Base-by-base conservation (phyloP, 2,329 filamentous ascomycete genomes). In the Thielaviopsis punctulata region DNA sequence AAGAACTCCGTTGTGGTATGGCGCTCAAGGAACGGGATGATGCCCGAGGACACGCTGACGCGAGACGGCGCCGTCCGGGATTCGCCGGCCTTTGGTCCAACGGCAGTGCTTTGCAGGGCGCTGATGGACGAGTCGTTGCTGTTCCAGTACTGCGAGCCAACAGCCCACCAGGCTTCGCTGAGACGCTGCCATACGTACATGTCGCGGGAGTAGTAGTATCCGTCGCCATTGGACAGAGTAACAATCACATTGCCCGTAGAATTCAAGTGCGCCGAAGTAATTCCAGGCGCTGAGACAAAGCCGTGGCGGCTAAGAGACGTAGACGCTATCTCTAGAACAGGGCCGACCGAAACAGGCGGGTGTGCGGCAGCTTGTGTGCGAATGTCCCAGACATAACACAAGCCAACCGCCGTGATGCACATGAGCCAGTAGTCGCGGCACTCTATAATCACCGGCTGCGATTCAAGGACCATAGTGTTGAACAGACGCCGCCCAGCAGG, bases 111-210 rank as follows among this genome's bases (percentile, higher is more conserved):
- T 58, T 87, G 81, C 36, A 95, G 67, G 49, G 88, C 85, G 47
- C 84, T 82, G 51, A 95, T 80, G 0, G 88, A 88, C 1, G 87
- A 88, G 61, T 95, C 92, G 51, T 88, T 94, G 1, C 88, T 93
- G 65, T 98, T 96, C 93, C 92, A 98, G 65, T 98, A 98, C 63
- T 98, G 92, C 59, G 86, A 94, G 18, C 89, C 89, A 0, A 96
- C 88, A 0, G 90, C 90, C 88, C 92, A 98, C 92, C 92, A 98
- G 1, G 86, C 77, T 63, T 98, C 93, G 2, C 88, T 94, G n/a
- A 98, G 73, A 9, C 89, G 80, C 65, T 96, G 90, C 92, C 92
- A 98, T 7, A 81, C 78, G 65, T 80, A 90, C 82, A 98, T 85
- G 18, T 76, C 74, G 0, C 84, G 77, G 1, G 86, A 86, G 66